Evolutionary conservation across 345 rosid species (phyloP).

Genomic region (Gossypium longicalyx): DNA sequence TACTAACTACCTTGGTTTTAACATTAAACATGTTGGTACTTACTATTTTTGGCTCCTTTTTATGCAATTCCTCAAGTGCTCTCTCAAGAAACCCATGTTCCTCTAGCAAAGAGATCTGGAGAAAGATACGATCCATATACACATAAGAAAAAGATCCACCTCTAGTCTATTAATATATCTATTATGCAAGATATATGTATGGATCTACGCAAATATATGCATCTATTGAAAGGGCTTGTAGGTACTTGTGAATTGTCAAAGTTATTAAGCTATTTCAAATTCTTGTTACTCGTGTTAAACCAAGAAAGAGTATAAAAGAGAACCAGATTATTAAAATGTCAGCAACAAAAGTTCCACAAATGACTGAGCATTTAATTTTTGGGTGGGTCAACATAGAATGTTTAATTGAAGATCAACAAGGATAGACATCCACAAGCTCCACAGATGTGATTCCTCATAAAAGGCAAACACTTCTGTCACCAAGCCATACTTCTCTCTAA

Average conservation of each 20-base stretch:
- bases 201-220: background rate
- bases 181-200: background rate
- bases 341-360: background rate
- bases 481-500: background rate
- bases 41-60: slow-evolving; percentile 74
- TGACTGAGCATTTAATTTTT: background rate
- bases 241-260: background rate
- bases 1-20: background rate
- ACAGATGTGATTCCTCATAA: background rate
- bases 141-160: background rate
- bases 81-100: slow-evolving; percentile 61
- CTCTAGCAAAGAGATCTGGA: slow-evolving; percentile 84
- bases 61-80: slow-evolving; percentile 82
- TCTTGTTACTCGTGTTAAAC: background rate
- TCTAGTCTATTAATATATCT: background rate
- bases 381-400: background rate
- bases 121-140: slow-evolving; percentile 13
- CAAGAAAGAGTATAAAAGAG: background rate
- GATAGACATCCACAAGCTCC: background rate
- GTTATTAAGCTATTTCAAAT: background rate
- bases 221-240: background rate
- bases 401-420: background rate
- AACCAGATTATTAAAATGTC: background rate
- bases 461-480: background rate
- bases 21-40: slow-evolving; percentile 21